Evolutionary conservation across 352 stramenopile species (phyloP), one percentile per base, ranked within the genome.

Genomic region (Phytophthora megakarya): DNA sequence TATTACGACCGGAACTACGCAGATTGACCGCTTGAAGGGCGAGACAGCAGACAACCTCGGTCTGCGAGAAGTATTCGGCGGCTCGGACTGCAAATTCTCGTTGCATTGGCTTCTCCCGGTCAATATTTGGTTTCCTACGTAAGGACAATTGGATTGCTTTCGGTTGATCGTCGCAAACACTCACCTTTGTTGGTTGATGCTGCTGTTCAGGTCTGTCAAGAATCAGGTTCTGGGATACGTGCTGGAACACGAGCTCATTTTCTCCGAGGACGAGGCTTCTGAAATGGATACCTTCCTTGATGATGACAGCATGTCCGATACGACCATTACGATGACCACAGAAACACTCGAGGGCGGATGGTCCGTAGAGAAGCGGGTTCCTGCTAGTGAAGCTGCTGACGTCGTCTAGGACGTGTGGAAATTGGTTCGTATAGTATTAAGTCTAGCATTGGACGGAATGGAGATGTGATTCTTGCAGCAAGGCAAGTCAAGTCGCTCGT

Each of bases 21-120:
- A 99, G 67, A 99, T 99, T 79, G 97, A 99, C 76, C 89, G 97
- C 22, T 68, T 99, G 28, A 98, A 99, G 73, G 96, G 94, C 23
- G 89, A 96, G 33, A 74, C 76, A 18, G 61, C 72, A 56, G 80
- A 84, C 16, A 91, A 70, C 54, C 81, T 95, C 32, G 87, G 87
- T 22, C 75, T 95, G 48, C 89, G 78, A 23, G 84, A 95, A 78
- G 87, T 95, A 5, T 96, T 96, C 52, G 86, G 86, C 26, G 87
- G 87, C 11, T 54, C 67, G 7, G 74, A 72, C 49, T 66, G 65
- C 47, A 81, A 80, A 37, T 89, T 94, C 35, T 60, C 81, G 8
- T 55, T 91, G 23, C 71, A 92, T 57, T 95, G 87, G 87, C 69
- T 95, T 13, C 79, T 95, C 16, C 87, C 87, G n/a, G 73, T 93